These are phyloP conservation scores for Lactarius evosmus DNA, from an alignment of 768 basidiomycete genomes.

Conservation along the genomic window DNA sequence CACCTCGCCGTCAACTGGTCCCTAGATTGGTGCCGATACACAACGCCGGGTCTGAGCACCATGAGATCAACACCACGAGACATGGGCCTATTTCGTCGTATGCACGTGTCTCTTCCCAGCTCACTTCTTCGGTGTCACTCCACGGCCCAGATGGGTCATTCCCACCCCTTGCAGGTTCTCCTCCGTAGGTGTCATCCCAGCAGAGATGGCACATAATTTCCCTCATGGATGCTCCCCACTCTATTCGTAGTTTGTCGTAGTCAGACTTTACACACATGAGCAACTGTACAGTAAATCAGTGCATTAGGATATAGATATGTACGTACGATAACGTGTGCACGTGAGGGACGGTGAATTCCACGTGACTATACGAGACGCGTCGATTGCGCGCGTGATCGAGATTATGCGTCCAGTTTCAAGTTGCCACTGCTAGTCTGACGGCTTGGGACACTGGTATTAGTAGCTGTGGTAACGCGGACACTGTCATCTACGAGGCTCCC, in stretches of 20 bases:
- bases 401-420: neutral
- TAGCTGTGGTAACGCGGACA: neutral
- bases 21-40: neutral
- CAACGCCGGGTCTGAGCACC: neutral
- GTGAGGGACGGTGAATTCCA: neutral
- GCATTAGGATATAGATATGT: too few relatives aligned
- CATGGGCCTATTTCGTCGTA: neutral
- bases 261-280: neutral
- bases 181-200: neutral
- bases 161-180: neutral
- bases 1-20: constrained; percentile 7
- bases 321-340: constrained; percentile 8
- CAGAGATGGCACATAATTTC: neutral
- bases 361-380: constrained; percentile 13
- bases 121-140: neutral
- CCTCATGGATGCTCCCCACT: neutral
- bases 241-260: neutral
- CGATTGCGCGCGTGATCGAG: neutral
- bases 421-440: neutral
- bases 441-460: neutral
- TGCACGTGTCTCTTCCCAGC: neutral
- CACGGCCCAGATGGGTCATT: neutral
- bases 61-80: neutral
- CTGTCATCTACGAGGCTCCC: neutral
- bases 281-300: neutral